These are phyloP conservation scores for Trichosporon asahii DNA, from an alignment of 1,284 basidiomycete genomes.

Conservation along the genomic window DNA sequence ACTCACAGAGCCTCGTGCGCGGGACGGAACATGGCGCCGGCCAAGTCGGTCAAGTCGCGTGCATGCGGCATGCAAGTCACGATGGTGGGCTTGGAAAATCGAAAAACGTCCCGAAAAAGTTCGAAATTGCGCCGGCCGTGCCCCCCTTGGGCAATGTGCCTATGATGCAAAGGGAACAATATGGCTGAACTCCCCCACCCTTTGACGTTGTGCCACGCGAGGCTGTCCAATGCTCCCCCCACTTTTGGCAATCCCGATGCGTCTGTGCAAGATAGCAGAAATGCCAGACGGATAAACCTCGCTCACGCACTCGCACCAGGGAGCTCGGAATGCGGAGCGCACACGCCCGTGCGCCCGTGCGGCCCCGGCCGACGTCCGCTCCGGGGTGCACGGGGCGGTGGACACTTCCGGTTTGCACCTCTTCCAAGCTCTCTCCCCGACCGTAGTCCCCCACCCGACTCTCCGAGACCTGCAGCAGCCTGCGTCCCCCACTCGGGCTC, in stretches of 20 bases:
- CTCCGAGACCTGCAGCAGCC: neutral
- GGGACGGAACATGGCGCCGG: neutral
- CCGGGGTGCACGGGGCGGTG: neutral
- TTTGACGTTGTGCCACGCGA: neutral
- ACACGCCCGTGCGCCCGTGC: neutral
- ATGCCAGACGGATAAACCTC: neutral
- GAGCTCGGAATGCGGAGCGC: neutral
- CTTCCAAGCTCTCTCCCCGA: neutral
- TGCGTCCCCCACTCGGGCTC: neutral
- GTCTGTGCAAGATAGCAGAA: neutral
- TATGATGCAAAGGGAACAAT: neutral
- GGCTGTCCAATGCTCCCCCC: neutral
- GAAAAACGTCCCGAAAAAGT: slow-evolving; percentile 4
- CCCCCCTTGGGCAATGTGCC: neutral
- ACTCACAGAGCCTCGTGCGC: neutral
- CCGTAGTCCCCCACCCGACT: neutral
- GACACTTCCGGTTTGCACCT: neutral
- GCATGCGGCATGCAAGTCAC: neutral
- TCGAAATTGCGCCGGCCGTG: neutral
- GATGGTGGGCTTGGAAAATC: slow-evolving; percentile 2
- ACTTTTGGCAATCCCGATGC: neutral
- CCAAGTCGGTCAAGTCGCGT: neutral
- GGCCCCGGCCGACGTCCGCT: neutral
- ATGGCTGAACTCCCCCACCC: neutral
- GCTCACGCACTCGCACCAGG: too few relatives aligned